Conservation (phyloP, 805 yeast genomes). For the Ogataea angusta region DNA sequence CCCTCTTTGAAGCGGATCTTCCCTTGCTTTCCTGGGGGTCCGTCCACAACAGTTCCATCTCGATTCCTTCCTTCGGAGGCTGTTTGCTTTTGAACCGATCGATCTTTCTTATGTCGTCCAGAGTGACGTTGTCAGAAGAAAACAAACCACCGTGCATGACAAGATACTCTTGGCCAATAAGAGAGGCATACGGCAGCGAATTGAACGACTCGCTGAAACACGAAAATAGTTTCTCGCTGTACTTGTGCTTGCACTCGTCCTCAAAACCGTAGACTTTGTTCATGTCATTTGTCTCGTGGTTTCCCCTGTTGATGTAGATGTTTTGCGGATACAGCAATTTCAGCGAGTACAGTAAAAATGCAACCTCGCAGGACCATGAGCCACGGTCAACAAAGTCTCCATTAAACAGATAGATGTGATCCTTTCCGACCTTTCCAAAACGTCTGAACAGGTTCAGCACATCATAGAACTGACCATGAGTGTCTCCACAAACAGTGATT, state of each 20-base stretch:
- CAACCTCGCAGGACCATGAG: conserved; percentile 97
- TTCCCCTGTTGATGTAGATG: conserved; percentile 84
- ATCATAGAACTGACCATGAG: conserved; percentile 96
- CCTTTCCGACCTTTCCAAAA: conserved; percentile 66
- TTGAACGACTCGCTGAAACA: conserved; percentile 86
- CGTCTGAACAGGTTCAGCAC: conserved; percentile 71
- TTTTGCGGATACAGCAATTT: conserved; percentile 72
- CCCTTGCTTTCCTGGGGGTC: conserved; percentile 86
- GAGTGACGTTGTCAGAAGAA: conserved; percentile 65
- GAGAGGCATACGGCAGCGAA: conserved; percentile 78
- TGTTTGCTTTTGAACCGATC: conserved; percentile 66
- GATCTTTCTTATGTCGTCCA: conserved; percentile 70
- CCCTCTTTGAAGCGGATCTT: conserved; percentile 85
- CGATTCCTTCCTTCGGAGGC: conserved; percentile 88
- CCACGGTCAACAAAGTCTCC: conserved; percentile 99
- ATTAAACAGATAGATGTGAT: conserved; percentile 81
- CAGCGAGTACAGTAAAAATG: conserved; percentile 69
- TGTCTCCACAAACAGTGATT: conserved; percentile 92
- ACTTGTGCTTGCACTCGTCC: conserved; percentile 92
- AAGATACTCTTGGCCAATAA: conserved; percentile 73
- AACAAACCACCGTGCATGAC: conserved; percentile 96
- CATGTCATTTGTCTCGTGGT: conserved; percentile 96
- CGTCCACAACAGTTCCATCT: conserved; percentile 97
- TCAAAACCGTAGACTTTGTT: conserved; percentile 94
- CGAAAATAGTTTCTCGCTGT: conserved; percentile 72